Evolutionary conservation across 1,284 basidiomycete species (phyloP), one percentile per base, ranked within the genome.

Genomic region (Phellinidium pouzarii): DNA sequence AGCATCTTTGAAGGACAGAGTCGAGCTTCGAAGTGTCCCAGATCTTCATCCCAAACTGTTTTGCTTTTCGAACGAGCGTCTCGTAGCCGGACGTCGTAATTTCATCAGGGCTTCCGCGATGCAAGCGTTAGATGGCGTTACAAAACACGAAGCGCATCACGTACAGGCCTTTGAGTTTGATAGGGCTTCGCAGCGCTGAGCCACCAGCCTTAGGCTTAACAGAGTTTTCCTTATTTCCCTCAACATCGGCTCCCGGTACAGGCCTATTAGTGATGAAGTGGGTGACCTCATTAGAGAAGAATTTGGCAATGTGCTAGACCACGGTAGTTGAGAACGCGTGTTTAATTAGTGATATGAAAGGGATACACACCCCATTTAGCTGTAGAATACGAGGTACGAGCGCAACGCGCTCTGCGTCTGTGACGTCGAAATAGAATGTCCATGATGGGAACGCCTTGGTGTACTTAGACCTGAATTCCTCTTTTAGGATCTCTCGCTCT

Each of bases 391-490:
- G 68, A 43, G 75, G 68, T 19, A 71, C 64, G 19, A 70, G 72
- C 34, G 69, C 65, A 17, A 78, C 75, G 20, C 73, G 66, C 44
- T 76, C 77, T 50, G 77, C 70, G 59, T 78, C 77, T 58, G 87
- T 77, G 36, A 76, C 67, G 62, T 94, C 91, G 65, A 97, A 87
- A 68, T 94, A 88, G 70, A 97, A 95, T 17, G 76, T 79, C 72
- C 87, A 92, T 23, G 68, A 73, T 1, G 91, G 91, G 68, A 97
- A 95, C 14, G 86, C 88, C 53, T 81, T 80, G 51, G 78, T 79
- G 69, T 94, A 97, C 71, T 93, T 96, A 41, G 78, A 67, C 59
- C 80, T 80, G 73, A 93, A 97, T 60, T 90, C 85, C 17, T 76
- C 74, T 56, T 81, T 78, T 59, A 79, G 77, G 56, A 74, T 70